These are phyloP conservation scores for Penicillium bialowiezense DNA, from an alignment of 495 filamentous ascomycete species.

Conservation along the genomic window DNA sequence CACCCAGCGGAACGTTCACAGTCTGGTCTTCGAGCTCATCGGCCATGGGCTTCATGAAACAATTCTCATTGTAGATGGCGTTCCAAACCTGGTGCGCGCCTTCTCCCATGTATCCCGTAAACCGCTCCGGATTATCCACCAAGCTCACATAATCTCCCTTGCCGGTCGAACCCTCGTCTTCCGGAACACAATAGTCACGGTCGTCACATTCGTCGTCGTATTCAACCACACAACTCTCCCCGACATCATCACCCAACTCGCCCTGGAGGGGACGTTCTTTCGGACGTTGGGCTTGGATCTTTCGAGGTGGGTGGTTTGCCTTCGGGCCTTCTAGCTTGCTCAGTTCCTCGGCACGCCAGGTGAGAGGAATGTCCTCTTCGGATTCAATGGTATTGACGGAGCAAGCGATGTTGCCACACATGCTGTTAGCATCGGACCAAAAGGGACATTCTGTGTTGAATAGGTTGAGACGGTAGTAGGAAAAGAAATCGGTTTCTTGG, in stretches of 20 bases:
- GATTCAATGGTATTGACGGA: conserved; percentile 95
- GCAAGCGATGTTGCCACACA: conserved; percentile 97
- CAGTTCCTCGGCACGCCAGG: conserved; percentile 90
- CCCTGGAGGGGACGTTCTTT: conserved; percentile 74
- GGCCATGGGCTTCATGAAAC: conserved; percentile 68
- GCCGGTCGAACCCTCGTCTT: conserved; percentile 79
- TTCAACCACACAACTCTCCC: conserved; percentile 94
- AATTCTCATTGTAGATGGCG: conserved; percentile 95
- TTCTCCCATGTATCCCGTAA: conserved; percentile 86
- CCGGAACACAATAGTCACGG: conserved; percentile 93
- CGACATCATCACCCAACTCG: conserved; percentile 77
- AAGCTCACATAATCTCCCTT: conserved; percentile 97
- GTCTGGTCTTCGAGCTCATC: conserved; percentile 40
- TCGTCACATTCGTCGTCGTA: conserved; percentile 98
- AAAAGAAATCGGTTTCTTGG: conserved; percentile 91
- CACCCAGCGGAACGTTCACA: conserved; percentile 23
- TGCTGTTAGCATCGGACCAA: conserved; percentile 88
- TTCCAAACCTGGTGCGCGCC: conserved; percentile 90
- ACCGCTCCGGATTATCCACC: conserved; percentile 90
- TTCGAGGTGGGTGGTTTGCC: conserved; percentile 79
- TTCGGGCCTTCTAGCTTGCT: conserved; percentile 91
- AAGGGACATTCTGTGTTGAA: conserved; percentile 95
- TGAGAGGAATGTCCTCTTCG: conserved; percentile 85
- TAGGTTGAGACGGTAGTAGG: conserved; percentile 94
- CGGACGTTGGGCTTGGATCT: conserved; percentile 63